Evolutionary conservation across 2,329 filamentous ascomycete species (phyloP).

Genomic region (Epichloe gansuensis): DNA sequence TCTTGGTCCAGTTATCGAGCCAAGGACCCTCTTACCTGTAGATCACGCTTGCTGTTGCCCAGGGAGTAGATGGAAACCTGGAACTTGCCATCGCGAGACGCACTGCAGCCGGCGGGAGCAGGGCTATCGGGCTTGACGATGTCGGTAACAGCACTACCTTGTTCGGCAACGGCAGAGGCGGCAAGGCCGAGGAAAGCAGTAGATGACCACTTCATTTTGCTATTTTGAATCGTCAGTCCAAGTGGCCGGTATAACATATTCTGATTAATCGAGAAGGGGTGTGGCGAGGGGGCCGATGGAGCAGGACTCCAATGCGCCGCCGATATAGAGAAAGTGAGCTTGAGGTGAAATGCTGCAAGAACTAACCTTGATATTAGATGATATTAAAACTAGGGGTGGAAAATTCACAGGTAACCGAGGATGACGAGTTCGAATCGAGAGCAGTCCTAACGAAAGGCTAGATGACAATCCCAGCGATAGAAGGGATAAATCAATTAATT

Average conservation of each 20-base stretch:
- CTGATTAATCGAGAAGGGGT: background rate
- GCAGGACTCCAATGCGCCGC: background rate
- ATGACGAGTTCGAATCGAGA: background rate
- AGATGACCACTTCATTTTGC: conserved; percentile 23
- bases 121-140: conserved; percentile 35
- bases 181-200: conserved; percentile 26
- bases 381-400: background rate
- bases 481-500: conserved; percentile 21
- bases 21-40: conserved; percentile 20
- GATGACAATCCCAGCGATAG: conserved; percentile 15
- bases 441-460: conserved; percentile 4
- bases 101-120: conserved; percentile 41
- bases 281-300: background rate
- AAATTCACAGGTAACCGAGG: background rate
- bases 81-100: conserved; percentile 40
- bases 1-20: background rate
- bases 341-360: background rate
- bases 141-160: conserved; percentile 29
- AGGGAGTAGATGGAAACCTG: conserved; percentile 41
- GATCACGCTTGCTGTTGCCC: conserved; percentile 20
- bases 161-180: conserved; percentile 28
- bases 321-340: background rate
- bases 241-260: background rate
- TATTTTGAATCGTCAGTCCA: background rate
- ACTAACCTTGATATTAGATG: conserved; percentile 5